These are phyloP conservation scores for Favolaschia claudopus DNA, from an alignment of 768 basidiomycete species.

Conservation along the genomic window DNA sequence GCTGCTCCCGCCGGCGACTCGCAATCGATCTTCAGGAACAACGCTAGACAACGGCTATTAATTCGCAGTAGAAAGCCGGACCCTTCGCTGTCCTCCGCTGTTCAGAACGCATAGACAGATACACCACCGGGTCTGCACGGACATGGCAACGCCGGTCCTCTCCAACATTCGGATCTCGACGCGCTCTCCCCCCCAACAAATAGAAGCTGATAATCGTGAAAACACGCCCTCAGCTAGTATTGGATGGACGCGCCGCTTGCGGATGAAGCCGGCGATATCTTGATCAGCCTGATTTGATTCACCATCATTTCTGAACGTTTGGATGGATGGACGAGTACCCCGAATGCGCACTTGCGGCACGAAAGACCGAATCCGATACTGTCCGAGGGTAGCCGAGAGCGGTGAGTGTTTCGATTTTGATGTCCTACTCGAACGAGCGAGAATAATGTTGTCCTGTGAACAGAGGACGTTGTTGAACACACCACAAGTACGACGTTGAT, in stretches of 20 bases:
- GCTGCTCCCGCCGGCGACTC: background rate
- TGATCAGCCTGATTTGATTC: too few relatives aligned
- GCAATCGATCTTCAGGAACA: constrained; percentile 16
- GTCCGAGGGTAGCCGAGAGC: too few relatives aligned
- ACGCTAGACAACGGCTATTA: constrained; percentile 9
- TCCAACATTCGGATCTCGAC: background rate
- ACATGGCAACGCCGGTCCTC: constrained; percentile 7
- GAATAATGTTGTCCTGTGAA: constrained; percentile 6
- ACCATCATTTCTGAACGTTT: too few relatives aligned
- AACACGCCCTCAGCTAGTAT: background rate
- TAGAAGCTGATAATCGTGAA: constrained; percentile 20
- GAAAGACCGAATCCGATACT: too few relatives aligned
- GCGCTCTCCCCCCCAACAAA: constrained; percentile 11
- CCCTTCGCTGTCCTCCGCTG: background rate
- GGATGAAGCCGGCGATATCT: too few relatives aligned
- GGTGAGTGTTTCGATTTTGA: too few relatives aligned
- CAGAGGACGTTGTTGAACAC: background rate
- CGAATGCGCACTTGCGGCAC: too few relatives aligned
- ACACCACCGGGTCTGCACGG: background rate
- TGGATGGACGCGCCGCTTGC: background rate
- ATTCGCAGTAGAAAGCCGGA: background rate
- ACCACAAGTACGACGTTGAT: too few relatives aligned
- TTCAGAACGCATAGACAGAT: background rate
- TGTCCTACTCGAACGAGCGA: too few relatives aligned
- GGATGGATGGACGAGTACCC: too few relatives aligned